Evolutionary conservation across 768 basidiomycete genomes (phyloP), one percentile per base, ranked within the genome.

Genomic region (Podaxis mareebaensis): DNA sequence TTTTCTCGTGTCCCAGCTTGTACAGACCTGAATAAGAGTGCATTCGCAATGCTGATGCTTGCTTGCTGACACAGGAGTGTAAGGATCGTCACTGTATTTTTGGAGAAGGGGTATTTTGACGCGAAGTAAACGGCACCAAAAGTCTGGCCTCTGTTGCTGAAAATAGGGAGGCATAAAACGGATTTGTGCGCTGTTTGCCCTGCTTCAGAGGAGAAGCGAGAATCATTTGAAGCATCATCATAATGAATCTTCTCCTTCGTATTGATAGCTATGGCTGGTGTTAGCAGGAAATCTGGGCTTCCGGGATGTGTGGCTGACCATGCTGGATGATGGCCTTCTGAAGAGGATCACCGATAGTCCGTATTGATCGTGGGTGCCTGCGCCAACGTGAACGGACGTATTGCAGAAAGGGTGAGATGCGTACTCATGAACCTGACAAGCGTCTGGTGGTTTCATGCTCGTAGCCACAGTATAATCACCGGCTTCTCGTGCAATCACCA

Each of bases 1-100:
- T 92, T 92, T 68, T 90, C 89, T 66, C 83, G 78, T 2, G 89
- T 91, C 20, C 89, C 89, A 1, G 87, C 81, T 68, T 90, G 89
- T 0, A 92, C 88, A 2, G 88, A 89, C 33, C 86, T 83, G 75
- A 91, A 91, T 54, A 91, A 74, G n/a, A 90, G 75, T 0, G 89
- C 88, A 70, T 91, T 92, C 3, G 88, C 80, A 42, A 92, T 87
- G 51, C 89, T 88, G 62, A 91, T 89, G 64, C 86, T 88, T 1
- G 89, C 88, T 81, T 91, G 89, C 69, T 89, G 88, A 68, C 85
- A 87, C 8, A 90, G 79, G 3, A 89, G 77, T 0, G 85, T 88
- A 58, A 90, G 71, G 62, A 88, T 82, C 0, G 83, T 87, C 17
- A 88, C 77, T 0, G 80, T 85, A 66, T 84, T 85, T 61, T 79